Percentiles rank a stretch among this genome's conserved stretches.
phyloP scores from a whole-genome alignment of 768 basidiomycete species.

The Boletus pseudo-olivaceus region DNA sequence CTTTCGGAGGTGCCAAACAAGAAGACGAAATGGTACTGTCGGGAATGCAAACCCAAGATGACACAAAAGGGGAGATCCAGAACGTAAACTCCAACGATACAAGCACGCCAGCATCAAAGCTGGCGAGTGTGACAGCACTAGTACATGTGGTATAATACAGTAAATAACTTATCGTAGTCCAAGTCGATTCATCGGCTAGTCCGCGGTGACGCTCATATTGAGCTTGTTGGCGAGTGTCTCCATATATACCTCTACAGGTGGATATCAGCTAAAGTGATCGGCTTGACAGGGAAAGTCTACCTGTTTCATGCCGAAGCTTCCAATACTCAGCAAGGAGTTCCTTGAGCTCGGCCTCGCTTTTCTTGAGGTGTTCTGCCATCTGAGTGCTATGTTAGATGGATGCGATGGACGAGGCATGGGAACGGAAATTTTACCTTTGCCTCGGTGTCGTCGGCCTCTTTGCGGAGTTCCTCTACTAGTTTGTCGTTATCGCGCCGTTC shows the following conservation, averaged over 20 bases:
- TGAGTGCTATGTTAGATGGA: constrained; percentile 27
- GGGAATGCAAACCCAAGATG: constrained; percentile 49
- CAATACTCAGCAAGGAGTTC: constrained; percentile 82
- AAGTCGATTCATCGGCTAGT: constrained; percentile 5
- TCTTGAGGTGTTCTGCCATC: constrained; percentile 75
- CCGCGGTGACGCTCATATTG: constrained; percentile 48
- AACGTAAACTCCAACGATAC: constrained; percentile 11
- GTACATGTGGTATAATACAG: constrained; percentile 17
- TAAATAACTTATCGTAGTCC: constrained; percentile 12
- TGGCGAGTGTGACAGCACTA: not conserved
- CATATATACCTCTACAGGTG: constrained; percentile 71
- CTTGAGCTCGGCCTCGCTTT: constrained; percentile 75
- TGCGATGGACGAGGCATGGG: not conserved
- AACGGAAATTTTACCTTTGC: constrained; percentile 44
- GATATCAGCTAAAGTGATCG: not conserved
- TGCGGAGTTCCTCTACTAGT: constrained; percentile 71
- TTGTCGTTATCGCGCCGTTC: constrained; percentile 78
- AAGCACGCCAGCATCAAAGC: not conserved
- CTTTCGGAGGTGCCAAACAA: constrained; percentile 56
- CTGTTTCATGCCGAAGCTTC: constrained; percentile 72
- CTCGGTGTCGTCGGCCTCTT: constrained; percentile 66
- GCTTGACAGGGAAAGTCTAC: constrained; percentile 34
- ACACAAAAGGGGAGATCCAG: constrained; percentile 34
- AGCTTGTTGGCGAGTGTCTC: constrained; percentile 81
- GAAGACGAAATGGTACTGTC: constrained; percentile 66